phyloP scores from a whole-genome alignment of 176 grass and related monocot species.

The Carex scoparia region DNA sequence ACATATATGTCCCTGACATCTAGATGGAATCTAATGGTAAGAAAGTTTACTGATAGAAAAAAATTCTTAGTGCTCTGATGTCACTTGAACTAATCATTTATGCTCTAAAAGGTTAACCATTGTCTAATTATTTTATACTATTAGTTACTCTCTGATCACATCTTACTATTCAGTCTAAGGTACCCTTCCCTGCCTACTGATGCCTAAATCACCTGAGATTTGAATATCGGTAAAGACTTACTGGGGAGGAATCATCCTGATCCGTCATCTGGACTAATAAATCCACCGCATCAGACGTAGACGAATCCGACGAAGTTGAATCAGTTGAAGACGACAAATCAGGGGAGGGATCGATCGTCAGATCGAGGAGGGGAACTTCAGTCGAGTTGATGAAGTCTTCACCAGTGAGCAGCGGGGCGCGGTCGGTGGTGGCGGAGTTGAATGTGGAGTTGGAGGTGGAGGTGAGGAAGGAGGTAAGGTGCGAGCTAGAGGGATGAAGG shows the following conservation, averaged over 20 bases:
- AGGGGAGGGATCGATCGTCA: slow-evolving; percentile 26
- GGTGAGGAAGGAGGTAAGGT: slow-evolving; percentile 76
- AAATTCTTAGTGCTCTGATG: background rate
- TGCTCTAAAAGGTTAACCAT: background rate
- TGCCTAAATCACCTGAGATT: background rate
- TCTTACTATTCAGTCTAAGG: background rate
- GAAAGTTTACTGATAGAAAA: background rate
- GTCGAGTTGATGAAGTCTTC: slow-evolving; percentile 93
- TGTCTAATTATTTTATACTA: background rate
- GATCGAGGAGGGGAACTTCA: slow-evolving; percentile 30
- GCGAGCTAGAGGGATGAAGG: slow-evolving; percentile 67
- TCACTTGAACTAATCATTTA: background rate
- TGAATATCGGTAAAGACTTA: slow-evolving; percentile 21
- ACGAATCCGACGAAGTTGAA: slow-evolving; percentile 23
- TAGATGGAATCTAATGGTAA: background rate
- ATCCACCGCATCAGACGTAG: background rate
- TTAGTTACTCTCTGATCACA: background rate
- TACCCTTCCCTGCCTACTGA: background rate
- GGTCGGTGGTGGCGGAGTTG: slow-evolving; percentile 63
- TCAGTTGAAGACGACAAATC: slow-evolving; percentile 16
- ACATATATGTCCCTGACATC: background rate
- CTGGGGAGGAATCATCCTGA: slow-evolving; percentile 10
- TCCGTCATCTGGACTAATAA: slow-evolving; percentile 6
- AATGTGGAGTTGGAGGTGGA: slow-evolving; percentile 69
- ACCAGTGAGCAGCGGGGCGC: slow-evolving; percentile 72